Percentiles rank a stretch among this genome's conserved stretches.
These are phyloP conservation scores for Agaricales sp. DNA, from an alignment of 1,284 basidiomycete genomes.

Conservation along the genomic window DNA sequence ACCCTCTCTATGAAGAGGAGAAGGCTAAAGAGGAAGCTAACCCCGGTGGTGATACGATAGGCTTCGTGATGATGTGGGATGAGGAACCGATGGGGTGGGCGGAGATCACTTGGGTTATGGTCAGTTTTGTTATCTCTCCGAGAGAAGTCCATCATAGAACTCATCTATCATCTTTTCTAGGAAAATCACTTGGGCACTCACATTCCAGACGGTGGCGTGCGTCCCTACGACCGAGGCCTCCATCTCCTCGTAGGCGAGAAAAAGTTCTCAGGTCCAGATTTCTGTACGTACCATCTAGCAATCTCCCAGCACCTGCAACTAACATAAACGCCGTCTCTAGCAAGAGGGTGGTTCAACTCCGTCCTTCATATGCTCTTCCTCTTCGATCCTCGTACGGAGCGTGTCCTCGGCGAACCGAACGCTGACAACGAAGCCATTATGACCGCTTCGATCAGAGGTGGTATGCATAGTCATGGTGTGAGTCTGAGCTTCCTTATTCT, in stretches of 20 bases:
- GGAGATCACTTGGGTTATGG: conserved; percentile 39
- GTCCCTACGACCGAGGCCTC: conserved; percentile 40
- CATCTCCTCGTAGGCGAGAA: conserved; percentile 41
- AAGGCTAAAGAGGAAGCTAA: background rate
- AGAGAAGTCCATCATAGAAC: too few species aligned
- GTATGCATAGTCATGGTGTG: conserved; percentile 25
- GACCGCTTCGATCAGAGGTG: conserved; percentile 17
- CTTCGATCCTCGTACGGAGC: conserved; percentile 33
- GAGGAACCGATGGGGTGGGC: conserved; percentile 43
- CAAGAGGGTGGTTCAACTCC: conserved; percentile 35
- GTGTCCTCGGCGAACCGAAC: conserved; percentile 38
- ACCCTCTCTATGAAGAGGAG: background rate
- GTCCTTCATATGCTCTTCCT: conserved; percentile 39
- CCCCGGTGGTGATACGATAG: background rate
- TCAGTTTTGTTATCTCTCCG: background rate
- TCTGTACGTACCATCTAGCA: conserved; percentile 25
- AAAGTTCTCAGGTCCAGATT: conserved; percentile 30
- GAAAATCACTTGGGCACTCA: conserved; percentile 34
- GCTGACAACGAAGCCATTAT: conserved; percentile 24
- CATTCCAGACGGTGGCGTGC: conserved; percentile 24
- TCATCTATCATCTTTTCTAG: conserved; percentile 12
- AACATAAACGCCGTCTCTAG: conserved; percentile 17
- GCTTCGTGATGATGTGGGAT: conserved; percentile 35
- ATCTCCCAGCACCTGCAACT: too few species aligned
- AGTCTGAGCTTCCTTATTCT: conserved; percentile 7